Percentiles rank a stretch among this genome's conserved stretches.
Conservation (phyloP, 2,329 filamentous ascomycete genomes). For the Fusarium annulatum region DNA sequence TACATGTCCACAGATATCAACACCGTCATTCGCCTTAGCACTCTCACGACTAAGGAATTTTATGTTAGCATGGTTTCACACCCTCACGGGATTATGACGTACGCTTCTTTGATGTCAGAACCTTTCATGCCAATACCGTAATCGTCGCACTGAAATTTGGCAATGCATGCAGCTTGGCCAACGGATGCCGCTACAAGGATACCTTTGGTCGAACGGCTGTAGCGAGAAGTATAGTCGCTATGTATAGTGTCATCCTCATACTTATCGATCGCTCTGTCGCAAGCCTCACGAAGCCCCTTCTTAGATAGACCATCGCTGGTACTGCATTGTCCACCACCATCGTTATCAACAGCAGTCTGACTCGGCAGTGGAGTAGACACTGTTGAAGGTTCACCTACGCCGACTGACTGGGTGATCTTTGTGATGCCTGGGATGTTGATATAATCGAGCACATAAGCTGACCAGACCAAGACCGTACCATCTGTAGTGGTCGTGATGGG, state of each 20-base stretch:
- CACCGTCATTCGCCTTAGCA: neutral
- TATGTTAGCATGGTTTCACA: neutral
- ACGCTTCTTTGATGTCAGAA: neutral
- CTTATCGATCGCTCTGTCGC: conserved; percentile 1
- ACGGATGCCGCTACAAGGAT: neutral
- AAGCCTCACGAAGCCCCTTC: conserved; percentile 1
- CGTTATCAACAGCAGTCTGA: conserved; percentile 6
- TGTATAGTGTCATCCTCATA: neutral
- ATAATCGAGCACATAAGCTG: neutral
- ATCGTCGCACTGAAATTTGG: conserved; percentile 19
- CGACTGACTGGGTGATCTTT: neutral
- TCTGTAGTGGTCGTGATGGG: neutral
- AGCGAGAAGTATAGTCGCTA: conserved; percentile 3
- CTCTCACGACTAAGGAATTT: neutral
- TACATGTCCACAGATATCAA: conserved; percentile 16
- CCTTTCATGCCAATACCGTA: conserved; percentile 23
- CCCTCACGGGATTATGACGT: neutral
- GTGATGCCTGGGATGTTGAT: neutral
- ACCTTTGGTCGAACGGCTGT: conserved; percentile 1
- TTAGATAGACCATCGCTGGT: conserved; percentile 9
- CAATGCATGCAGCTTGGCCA: conserved; percentile 1
- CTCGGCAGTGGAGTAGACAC: conserved; percentile 3
- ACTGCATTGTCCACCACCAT: conserved; percentile 12
- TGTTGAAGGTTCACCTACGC: neutral
- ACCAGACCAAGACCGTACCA: conserved; percentile 7